Conservation (phyloP, 2,329 filamentous ascomycete genomes). For the Neodidymelliopsis sp. region DNA sequence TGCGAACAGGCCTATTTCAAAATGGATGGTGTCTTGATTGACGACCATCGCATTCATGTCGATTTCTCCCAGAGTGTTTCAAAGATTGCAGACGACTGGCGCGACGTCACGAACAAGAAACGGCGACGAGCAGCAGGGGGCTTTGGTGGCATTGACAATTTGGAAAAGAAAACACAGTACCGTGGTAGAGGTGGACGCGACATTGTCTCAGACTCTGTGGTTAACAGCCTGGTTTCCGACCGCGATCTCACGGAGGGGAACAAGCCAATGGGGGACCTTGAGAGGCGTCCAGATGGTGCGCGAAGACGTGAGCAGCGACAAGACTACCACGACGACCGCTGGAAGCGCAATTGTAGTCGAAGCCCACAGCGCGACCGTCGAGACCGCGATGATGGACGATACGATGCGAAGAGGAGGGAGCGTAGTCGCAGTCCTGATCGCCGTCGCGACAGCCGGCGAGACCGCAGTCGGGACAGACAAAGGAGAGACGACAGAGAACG, state of each 20-base stretch:
- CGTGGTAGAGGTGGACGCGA: conserved; percentile 40
- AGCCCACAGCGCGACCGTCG: conserved; percentile 43
- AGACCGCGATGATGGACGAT: conserved; percentile 41
- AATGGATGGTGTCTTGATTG: conserved; percentile 97
- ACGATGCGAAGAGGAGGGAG: conserved; percentile 34
- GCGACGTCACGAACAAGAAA: conserved; percentile 83
- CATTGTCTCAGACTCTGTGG: conserved; percentile 42
- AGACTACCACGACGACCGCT: conserved; percentile 49
- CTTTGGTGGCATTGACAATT: conserved; percentile 85
- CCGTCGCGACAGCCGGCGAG: conserved; percentile 45
- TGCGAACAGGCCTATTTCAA: conserved; percentile 98
- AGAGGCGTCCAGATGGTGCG: conserved; percentile 51
- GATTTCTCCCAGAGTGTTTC: conserved; percentile 96
- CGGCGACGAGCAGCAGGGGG: conserved; percentile 70
- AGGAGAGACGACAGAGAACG: conserved; percentile 50
- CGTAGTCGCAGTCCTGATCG: conserved; percentile 40
- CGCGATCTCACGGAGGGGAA: conserved; percentile 25
- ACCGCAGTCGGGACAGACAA: conserved; percentile 52
- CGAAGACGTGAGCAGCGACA: conserved; percentile 39
- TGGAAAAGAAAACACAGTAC: conserved; percentile 93
- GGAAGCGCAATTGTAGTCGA: conserved; percentile 48
- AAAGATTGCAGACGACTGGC: conserved; percentile 88
- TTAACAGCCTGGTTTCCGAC: conserved; percentile 43
- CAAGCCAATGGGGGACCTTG: conserved; percentile 21
- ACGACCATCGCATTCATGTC: conserved; percentile 96